Percentiles rank a stretch among this genome's conserved stretches.
Conservation (phyloP, 1,284 basidiomycete genomes). For the Butyriboletus appendiculatus region DNA sequence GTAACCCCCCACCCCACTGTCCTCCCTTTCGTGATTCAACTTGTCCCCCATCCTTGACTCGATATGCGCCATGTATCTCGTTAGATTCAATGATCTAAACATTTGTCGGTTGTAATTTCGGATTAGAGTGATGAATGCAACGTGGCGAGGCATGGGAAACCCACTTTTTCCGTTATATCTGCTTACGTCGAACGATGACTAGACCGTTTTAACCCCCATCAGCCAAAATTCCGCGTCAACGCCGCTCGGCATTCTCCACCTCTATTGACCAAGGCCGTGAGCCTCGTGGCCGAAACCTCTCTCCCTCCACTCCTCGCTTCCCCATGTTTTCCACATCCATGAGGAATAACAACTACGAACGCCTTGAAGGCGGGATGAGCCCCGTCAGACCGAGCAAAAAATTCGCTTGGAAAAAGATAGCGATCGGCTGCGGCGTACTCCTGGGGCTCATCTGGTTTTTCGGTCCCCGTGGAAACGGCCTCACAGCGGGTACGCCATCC, state of each 20-base stretch:
- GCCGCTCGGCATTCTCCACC: constrained; percentile 28
- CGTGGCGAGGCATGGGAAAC: neutral
- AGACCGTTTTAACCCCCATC: neutral
- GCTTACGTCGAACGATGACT: too few relatives aligned
- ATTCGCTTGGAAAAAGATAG: constrained; percentile 69
- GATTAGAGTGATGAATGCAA: neutral
- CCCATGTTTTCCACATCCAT: constrained; percentile 41
- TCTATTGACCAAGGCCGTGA: constrained; percentile 28
- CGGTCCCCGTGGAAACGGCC: constrained; percentile 46
- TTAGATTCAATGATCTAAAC: constrained; percentile 10
- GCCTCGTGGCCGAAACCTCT: constrained; percentile 25
- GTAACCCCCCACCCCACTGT: constrained; percentile 37
- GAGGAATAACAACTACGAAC: constrained; percentile 57
- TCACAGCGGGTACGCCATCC: constrained; percentile 20
- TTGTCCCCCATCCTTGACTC: constrained; percentile 2
- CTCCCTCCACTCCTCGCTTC: neutral
- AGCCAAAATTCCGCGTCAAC: constrained; percentile 25
- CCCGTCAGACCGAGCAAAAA: constrained; percentile 39
- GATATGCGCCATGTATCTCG: constrained; percentile 4
- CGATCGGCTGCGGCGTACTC: constrained; percentile 53
- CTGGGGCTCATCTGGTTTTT: constrained; percentile 64
- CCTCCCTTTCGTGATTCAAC: constrained; percentile 2
- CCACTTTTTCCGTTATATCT: neutral
- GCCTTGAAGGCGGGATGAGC: constrained; percentile 62
- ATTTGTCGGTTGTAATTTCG: neutral